phyloP scores from a whole-genome alignment of 2,329 filamentous ascomycete species.

The Talaromyces sp. region DNA sequence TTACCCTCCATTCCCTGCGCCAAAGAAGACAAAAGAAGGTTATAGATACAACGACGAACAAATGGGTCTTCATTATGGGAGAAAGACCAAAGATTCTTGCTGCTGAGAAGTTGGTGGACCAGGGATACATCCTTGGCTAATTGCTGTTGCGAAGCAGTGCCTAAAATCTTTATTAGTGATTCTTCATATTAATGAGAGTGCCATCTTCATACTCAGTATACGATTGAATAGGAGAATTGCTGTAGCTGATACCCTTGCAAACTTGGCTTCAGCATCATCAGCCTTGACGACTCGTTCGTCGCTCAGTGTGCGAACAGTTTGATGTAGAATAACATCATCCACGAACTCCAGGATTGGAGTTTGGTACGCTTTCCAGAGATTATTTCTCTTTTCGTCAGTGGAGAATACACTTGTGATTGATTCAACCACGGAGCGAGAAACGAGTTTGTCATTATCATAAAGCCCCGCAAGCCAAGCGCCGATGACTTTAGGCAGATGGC shows the following conservation, averaged over 20 bases:
- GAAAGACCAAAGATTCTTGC: conserved; percentile 59
- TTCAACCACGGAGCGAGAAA: conserved; percentile 70
- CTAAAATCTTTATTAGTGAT: conserved; percentile 21
- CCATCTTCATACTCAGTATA: conserved; percentile 41
- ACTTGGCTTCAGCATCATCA: conserved; percentile 84
- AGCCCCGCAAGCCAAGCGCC: conserved; percentile 88
- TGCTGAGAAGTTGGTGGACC: conserved; percentile 64
- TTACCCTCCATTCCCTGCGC: conserved; percentile 42
- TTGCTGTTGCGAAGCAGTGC: conserved; percentile 41
- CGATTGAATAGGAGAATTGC: conserved; percentile 53
- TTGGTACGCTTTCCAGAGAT: conserved; percentile 80
- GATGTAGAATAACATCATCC: conserved; percentile 67
- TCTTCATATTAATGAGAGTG: background rate
- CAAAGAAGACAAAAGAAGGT: conserved; percentile 49
- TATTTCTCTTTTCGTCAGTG: conserved; percentile 70
- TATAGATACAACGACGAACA: conserved; percentile 56
- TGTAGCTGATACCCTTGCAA: conserved; percentile 69
- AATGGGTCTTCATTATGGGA: conserved; percentile 53
- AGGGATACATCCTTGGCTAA: conserved; percentile 56
- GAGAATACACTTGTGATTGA: conserved; percentile 71
- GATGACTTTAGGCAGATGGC: conserved; percentile 69
- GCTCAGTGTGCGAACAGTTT: conserved; percentile 77
- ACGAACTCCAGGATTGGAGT: conserved; percentile 76
- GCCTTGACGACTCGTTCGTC: conserved; percentile 79
- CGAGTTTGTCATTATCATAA: conserved; percentile 77